phyloP scores from a whole-genome alignment of 257 asterid species.

The Ballota nigra region DNA sequence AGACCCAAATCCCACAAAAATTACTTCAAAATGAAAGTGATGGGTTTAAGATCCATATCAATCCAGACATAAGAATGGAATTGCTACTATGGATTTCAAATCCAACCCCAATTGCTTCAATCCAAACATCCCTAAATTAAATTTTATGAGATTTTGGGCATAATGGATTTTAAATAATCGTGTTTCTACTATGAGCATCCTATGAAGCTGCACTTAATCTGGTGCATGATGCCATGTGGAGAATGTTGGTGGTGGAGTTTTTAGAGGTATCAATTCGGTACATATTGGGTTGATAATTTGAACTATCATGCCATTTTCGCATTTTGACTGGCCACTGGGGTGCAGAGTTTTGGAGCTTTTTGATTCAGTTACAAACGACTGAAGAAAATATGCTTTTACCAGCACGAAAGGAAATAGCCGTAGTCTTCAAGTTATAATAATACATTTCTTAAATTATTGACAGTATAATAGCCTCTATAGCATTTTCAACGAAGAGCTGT shows the following conservation, averaged over 20 bases:
- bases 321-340: neutral
- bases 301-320: neutral
- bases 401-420: neutral
- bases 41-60: neutral
- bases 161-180: neutral
- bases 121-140: neutral
- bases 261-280: neutral
- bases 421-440: neutral
- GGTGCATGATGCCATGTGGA: neutral
- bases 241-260: neutral
- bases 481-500: neutral
- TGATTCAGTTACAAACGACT: neutral
- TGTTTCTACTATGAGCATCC: neutral
- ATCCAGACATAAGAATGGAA: neutral
- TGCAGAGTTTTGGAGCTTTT: neutral
- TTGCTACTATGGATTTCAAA: neutral
- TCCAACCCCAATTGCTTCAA: neutral
- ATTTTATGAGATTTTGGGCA: neutral
- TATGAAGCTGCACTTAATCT: neutral
- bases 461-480: neutral
- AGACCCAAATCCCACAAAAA: neutral
- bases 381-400: neutral
- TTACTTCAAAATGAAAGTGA: neutral
- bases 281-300: neutral
- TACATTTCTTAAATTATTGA: slow-evolving; percentile 6